Evolutionary conservation across 2,329 filamentous ascomycete species (phyloP), one percentile per base, ranked within the genome.

Genomic region (Fusarium coicis): DNA sequence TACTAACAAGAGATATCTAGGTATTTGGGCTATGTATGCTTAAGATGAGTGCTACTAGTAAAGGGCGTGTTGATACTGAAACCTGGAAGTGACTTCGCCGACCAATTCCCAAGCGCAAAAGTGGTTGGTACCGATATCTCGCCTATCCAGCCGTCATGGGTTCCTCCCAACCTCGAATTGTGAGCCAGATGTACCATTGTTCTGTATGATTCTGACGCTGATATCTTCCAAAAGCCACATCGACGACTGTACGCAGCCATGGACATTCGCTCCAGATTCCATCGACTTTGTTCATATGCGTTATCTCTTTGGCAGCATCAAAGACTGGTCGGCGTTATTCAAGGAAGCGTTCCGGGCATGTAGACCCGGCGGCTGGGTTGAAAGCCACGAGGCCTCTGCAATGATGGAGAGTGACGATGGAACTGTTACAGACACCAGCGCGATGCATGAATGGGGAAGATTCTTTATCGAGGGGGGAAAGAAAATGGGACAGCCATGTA

Each of bases 251-350:
- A 62, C 77, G 70, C 57, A 76, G 73, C 18, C 70, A 30, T 80
- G 79, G 79, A 79, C 77, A 4, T 80, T 75, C 36, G 58, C 46
- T 7, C 56, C 42, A 2, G 61, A 66, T 60, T 78, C 83, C 34
- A 88, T 90, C 72, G 89, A 92, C 78, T 89, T 86, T 73, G 86
- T 92, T 63, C 90, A 91, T 76, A 87, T 87, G 8, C 85, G 87
- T 46, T 83, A 87, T 72, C 81, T 91, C 65, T 81, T 85, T 7
- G 90, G 89, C 39, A 85, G 85, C 63, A 86, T 91, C 63, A 79
- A 82, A 12, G 89, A 90, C 72, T 91, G 89, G 80, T 83, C 84
- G 28, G 82, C 84, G 18, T 78, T 91, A 16, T 85, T 91, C 66
- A 79, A 80, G 44, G 85, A 87, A 66, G 80, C 86, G 4, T 88